Percentiles rank a stretch among this genome's conserved stretches.
These are phyloP conservation scores for Calocybe indica DNA, from an alignment of 768 basidiomycete species.

Conservation along the genomic window DNA sequence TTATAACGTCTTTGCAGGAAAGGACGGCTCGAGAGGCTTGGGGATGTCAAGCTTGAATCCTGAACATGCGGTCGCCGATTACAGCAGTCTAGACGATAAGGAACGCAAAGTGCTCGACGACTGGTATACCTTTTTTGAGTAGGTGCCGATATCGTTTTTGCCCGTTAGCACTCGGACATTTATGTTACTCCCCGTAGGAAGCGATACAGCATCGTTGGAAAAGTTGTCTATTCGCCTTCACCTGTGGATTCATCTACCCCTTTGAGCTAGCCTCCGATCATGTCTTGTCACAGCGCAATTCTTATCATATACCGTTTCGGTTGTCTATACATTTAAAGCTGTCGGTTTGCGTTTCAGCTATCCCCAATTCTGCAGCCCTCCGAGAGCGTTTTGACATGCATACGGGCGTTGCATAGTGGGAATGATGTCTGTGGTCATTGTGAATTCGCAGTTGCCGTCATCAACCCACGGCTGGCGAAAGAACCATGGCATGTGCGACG, in stretches of 20 bases:
- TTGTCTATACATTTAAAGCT: too few relatives aligned
- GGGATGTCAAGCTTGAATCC: conserved; percentile 84
- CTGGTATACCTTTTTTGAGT: conserved; percentile 87
- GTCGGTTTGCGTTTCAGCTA: too few relatives aligned
- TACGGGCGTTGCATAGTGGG: too few relatives aligned
- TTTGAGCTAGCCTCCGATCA: too few relatives aligned
- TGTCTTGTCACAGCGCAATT: too few relatives aligned
- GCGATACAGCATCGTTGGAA: conserved; percentile 85
- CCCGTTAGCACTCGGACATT: neutral
- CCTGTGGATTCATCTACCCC: neutral
- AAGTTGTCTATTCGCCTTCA: conserved; percentile 28
- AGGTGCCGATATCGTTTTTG: conserved; percentile 27
- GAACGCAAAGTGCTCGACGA: conserved; percentile 81
- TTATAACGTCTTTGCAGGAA: conserved; percentile 87
- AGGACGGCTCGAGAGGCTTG: conserved; percentile 85
- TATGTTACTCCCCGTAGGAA: conserved; percentile 39
- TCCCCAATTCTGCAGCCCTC: too few relatives aligned
- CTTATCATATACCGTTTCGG: too few relatives aligned
- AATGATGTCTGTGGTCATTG: too few relatives aligned
- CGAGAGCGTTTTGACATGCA: too few relatives aligned
- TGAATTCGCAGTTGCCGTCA: too few relatives aligned
- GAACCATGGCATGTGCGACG: too few relatives aligned
- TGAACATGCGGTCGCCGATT: conserved; percentile 87
- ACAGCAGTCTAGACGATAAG: conserved; percentile 62
- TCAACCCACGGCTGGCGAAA: too few relatives aligned